These are phyloP conservation scores for Calcarisporium arbuscula DNA, from an alignment of 2,329 filamentous ascomycete species.

Conservation along the genomic window DNA sequence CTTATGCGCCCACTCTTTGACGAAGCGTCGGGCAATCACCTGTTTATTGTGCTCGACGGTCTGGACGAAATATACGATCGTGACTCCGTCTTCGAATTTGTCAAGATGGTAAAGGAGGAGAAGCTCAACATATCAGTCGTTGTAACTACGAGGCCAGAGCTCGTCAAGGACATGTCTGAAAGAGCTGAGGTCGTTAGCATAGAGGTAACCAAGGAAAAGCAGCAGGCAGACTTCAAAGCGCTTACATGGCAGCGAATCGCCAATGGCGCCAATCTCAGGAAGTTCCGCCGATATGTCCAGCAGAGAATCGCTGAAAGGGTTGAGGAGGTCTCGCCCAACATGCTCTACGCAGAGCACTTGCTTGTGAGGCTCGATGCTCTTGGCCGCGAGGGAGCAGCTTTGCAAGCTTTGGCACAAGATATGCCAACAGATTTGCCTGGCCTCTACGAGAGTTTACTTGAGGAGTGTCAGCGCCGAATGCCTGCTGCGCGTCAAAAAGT, in stretches of 20 bases:
- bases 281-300: slow-evolving; percentile 21
- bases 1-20: slow-evolving; percentile 18
- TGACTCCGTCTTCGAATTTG: slow-evolving; percentile 13
- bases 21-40: slow-evolving; percentile 12
- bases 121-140: slow-evolving; percentile 18
- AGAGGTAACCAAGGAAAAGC: slow-evolving; percentile 19
- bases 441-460: slow-evolving; percentile 19
- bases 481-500: slow-evolving; percentile 10
- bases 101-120: slow-evolving; percentile 16
- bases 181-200: slow-evolving; percentile 8
- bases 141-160: slow-evolving; percentile 17
- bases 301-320: slow-evolving; percentile 23
- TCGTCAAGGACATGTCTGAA: slow-evolving; percentile 8
- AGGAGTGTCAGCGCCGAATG: slow-evolving; percentile 19
- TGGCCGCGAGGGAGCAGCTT: slow-evolving; percentile 24
- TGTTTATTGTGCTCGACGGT: slow-evolving; percentile 25
- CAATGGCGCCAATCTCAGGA: slow-evolving; percentile 15
- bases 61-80: slow-evolving; percentile 21
- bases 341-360: slow-evolving; percentile 31
- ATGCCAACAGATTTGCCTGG: slow-evolving; percentile 17
- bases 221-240: slow-evolving; percentile 19
- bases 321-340: slow-evolving; percentile 23
- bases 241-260: slow-evolving; percentile 21
- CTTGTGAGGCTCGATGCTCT: slow-evolving; percentile 22
- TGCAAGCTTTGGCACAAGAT: slow-evolving; percentile 19